Base-by-base conservation (phyloP, 257 asterid species). In the Cinchona pubescens region DNA sequence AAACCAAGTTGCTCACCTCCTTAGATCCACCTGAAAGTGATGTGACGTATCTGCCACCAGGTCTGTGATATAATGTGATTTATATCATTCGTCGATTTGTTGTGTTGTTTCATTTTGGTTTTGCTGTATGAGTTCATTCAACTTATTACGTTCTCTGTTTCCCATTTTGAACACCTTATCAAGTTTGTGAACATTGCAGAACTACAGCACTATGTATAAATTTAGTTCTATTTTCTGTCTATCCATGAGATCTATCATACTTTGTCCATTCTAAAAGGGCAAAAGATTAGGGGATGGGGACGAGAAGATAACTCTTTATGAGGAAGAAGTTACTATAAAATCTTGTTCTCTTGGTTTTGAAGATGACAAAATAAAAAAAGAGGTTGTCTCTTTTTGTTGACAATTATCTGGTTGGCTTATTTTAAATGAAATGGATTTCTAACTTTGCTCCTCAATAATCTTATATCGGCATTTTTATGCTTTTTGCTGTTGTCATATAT, bases 1-100 rank as follows among this genome's bases (percentile, higher is more conserved):
- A 86, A 82, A 92, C 91, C 67, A 72, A 92, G 0, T 69, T 92
- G 73, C 89, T 93, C 73, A 60, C 93, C 32, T 81, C 96, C 76
- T 82, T 89, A 71, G 71, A 83, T 71, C 90, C 91, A 71, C 80
- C 86, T 63, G 91, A 80, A 79, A 83, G 75, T 70, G 77, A 38
- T 74, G 58, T 75, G 55, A 45, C 90, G 81, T 88, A 69, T 76
- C 79, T 88, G 49, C 78, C 87, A 78, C 88, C 83, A 87, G 97
- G 99, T 94, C 74, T 79, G 89, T 64, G 62, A 56, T 69, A 64
- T 12, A 25, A 73, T 68, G 19, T 81, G 67, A 40, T 73, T 69
- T 29, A 27, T 40, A 21, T 18, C 42, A n/a, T n/a, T n/a, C n/a
- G n/a, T 40, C 25, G 25, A 21, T 40, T 27, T 14, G 61, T 32